Evolutionary conservation across 139 green algal species (phyloP).

Genomic region (Diplosphaera chodatii): DNA sequence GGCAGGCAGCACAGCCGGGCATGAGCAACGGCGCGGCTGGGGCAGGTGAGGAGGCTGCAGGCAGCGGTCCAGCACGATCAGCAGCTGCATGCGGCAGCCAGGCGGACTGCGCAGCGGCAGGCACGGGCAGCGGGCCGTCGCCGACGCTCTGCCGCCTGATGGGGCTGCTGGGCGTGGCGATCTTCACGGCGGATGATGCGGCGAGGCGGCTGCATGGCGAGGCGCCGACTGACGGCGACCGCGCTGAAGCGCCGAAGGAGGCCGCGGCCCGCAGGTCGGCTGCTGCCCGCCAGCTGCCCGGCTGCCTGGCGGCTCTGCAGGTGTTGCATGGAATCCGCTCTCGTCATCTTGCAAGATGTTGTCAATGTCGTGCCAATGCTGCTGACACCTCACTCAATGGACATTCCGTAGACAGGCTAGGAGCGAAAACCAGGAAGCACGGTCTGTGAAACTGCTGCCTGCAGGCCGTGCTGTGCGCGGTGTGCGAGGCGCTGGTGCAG

Average conservation of each 20-base stretch:
- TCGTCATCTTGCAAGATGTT: too few relatives aligned
- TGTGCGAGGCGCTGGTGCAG: not conserved
- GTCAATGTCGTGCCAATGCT: too few relatives aligned
- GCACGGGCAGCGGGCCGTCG: too few relatives aligned
- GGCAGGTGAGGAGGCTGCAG: too few relatives aligned
- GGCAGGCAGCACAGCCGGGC: not conserved
- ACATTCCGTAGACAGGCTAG: too few relatives aligned
- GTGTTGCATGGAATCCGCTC: not conserved
- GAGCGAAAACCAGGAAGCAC: too few relatives aligned
- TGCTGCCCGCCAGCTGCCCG: constrained; percentile 15
- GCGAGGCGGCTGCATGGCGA: not conserved
- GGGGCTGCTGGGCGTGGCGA: not conserved
- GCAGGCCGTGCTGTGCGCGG: not conserved
- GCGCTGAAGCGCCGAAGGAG: not conserved
- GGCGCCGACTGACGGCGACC: not conserved
- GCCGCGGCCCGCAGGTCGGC: not conserved
- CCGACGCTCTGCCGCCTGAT: not conserved
- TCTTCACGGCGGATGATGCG: not conserved
- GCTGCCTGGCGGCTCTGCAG: constrained; percentile 8
- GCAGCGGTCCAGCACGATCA: not conserved
- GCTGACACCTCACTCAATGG: too few relatives aligned
- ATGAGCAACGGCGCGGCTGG: too few relatives aligned
- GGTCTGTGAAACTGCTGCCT: too few relatives aligned
- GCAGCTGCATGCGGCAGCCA: too few relatives aligned
- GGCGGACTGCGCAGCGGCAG: too few relatives aligned